These are phyloP conservation scores for Metschnikowia cubensis DNA, from an alignment of 805 yeast genomes.

Conservation along the genomic window DNA sequence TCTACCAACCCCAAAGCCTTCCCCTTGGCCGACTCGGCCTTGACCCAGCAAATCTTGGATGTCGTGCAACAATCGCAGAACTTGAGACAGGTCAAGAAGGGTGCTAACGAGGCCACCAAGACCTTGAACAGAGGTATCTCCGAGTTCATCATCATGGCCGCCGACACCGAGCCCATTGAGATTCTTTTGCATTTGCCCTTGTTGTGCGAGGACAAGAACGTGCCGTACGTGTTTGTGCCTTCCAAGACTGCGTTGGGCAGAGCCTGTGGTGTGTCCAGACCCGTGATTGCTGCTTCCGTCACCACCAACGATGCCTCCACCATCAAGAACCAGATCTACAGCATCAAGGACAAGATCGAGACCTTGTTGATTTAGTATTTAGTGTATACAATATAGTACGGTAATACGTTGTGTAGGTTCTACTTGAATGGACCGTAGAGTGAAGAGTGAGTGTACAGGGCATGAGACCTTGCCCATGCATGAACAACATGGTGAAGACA, in stretches of 20 bases:
- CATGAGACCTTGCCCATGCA: too few species aligned
- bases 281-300: conserved; percentile 97
- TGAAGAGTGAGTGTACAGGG: too few species aligned
- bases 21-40: conserved; percentile 95
- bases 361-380: conserved; percentile 74
- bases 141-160: conserved; percentile 99
- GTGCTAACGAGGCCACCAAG: conserved; percentile 99
- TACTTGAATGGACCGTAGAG: too few species aligned
- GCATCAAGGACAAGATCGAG: conserved; percentile 98
- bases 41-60: conserved; percentile 95
- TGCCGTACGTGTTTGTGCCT: conserved; percentile 98
- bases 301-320: conserved; percentile 98
- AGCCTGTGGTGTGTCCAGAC: conserved; percentile 99
- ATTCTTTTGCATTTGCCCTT: conserved; percentile 95
- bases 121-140: conserved; percentile 99
- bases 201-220: conserved; percentile 98
- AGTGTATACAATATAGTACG: neutral
- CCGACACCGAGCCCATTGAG: conserved; percentile 99
- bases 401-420: neutral
- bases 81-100: conserved; percentile 97
- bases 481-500: too few species aligned
- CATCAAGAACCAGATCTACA: conserved; percentile 93
- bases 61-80: conserved; percentile 97
- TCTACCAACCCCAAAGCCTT: conserved; percentile 96
- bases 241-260: conserved; percentile 98